Evolutionary conservation across 495 filamentous ascomycete genomes (phyloP), one percentile per base, ranked within the genome.

Genomic region (Aspergillus bridgeri): DNA sequence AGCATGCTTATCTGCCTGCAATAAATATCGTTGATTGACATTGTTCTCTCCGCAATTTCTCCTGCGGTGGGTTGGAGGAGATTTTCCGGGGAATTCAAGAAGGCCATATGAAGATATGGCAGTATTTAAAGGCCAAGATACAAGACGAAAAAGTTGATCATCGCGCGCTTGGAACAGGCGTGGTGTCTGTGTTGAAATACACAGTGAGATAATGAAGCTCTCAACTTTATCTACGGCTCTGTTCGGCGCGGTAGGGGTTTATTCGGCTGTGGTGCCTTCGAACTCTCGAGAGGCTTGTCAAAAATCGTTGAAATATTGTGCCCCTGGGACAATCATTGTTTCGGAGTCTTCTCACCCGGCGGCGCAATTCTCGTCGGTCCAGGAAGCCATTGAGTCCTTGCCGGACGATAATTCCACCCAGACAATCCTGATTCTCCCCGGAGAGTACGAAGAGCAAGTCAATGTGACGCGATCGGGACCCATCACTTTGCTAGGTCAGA

Each of bases 391-490:
- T 23, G 62, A 71, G 51, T 81, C 82, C 33, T 69, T 85, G 7
- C 81, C 81, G 4, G 70, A 80, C 49, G 78, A 81, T 61, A 75
- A 70, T 33, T 70, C 69, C 42, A 62, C 76, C 3, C 70, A 77
- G 54, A 77, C 75, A 9, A 84, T 85, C 62, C 75, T 86, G 38
- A 78, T 85, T 57, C 71, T 76, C 2, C 70, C 77, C 6, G 82
- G 83, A 15, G 69, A 69, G 51, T 86, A 86, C 63, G 78, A 72
- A 13, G 83, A 86, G 60, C 83, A 86, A 68, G 61, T 85, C 45
- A 86, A 86, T 61, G 70, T 85, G 56, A 85, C 82, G 33, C 81
- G 83, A 18, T 63, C 77, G 18, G 81, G 79, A 0, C 81, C 84
- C 5, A 66, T 84, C 21, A 81, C 77, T 27, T 72, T 85, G 25